Percentiles rank a stretch among this genome's conserved stretches.
Conservation (phyloP, 2,329 filamentous ascomycete genomes). For the Dactylonectria estremocensis region DNA sequence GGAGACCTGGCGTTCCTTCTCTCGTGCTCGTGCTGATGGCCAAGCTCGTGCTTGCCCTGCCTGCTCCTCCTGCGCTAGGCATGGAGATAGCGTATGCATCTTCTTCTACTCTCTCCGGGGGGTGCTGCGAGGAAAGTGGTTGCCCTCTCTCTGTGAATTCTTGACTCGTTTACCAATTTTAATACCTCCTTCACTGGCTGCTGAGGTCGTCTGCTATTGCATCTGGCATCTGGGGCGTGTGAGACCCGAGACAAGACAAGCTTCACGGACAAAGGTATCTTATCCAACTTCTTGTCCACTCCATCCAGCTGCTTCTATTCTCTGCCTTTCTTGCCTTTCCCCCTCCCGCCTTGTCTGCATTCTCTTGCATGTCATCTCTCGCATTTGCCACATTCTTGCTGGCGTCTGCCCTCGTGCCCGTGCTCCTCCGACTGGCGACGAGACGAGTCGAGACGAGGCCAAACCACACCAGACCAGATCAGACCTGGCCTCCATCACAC, state of each 20-base stretch:
- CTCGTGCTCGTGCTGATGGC: conserved; percentile 26
- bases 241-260: conserved; percentile 13
- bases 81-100: conserved; percentile 3
- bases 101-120: background rate
- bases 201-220: conserved; percentile 4
- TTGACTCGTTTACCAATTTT: background rate
- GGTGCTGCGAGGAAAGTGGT: background rate
- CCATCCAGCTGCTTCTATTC: background rate
- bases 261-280: conserved; percentile 4
- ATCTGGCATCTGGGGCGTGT: conserved; percentile 11
- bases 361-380: background rate
- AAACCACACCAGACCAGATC: conserved; percentile 4
- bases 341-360: too few species aligned
- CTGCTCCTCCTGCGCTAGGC: conserved; percentile 6
- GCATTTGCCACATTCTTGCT: conserved; percentile 7
- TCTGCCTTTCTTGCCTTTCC: conserved; percentile 7
- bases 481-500: conserved; percentile 2
- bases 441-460: background rate
- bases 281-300: background rate
- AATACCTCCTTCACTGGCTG: conserved; percentile 1
- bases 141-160: background rate
- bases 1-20: conserved; percentile 16
- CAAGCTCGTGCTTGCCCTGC: conserved; percentile 5
- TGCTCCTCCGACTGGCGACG: conserved; percentile 19
- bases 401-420: conserved; percentile 16